Conservation (phyloP, 2,329 filamentous ascomycete species). For the Aspergillus sp. region DNA sequence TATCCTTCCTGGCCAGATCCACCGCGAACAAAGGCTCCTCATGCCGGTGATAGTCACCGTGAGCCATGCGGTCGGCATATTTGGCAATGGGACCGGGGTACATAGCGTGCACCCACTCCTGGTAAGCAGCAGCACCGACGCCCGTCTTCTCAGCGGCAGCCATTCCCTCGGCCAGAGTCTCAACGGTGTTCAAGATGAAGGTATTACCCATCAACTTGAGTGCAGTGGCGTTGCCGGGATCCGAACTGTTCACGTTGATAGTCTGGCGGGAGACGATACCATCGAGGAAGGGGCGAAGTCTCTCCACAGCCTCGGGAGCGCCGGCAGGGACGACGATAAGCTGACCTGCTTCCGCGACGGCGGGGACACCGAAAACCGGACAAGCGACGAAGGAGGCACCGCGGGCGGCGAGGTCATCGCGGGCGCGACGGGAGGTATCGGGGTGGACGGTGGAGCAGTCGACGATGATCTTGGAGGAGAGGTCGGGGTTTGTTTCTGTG, state of each 20-base stretch:
- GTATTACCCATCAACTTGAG: slow-evolving; percentile 85
- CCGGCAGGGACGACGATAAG: slow-evolving; percentile 72
- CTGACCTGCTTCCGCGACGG: slow-evolving; percentile 55
- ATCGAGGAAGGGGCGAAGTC: slow-evolving; percentile 64
- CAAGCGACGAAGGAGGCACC: slow-evolving; percentile 72
- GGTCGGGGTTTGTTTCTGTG: slow-evolving; percentile 35
- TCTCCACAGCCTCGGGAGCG: slow-evolving; percentile 54
- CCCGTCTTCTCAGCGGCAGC: slow-evolving; percentile 76
- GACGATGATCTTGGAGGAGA: slow-evolving; percentile 71
- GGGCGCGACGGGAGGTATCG: slow-evolving; percentile 66
- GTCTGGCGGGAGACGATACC: slow-evolving; percentile 66
- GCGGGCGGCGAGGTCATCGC: slow-evolving; percentile 50
- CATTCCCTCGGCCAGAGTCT: slow-evolving; percentile 72
- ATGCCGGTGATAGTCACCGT: slow-evolving; percentile 70
- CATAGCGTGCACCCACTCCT: slow-evolving; percentile 66
- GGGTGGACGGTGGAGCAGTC: slow-evolving; percentile 88
- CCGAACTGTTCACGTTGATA: slow-evolving; percentile 68
- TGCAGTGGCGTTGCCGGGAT: slow-evolving; percentile 63
- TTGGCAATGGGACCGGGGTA: slow-evolving; percentile 71
- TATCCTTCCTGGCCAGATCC: slow-evolving; percentile 78
- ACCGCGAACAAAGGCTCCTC: slow-evolving; percentile 78
- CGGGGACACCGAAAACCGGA: slow-evolving; percentile 46
- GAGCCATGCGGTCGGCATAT: slow-evolving; percentile 70
- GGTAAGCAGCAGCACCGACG: slow-evolving; percentile 64
- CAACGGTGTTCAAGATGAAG: slow-evolving; percentile 78